phyloP scores from a whole-genome alignment of 306 rosid genomes.

The Betula pendula region DNA sequence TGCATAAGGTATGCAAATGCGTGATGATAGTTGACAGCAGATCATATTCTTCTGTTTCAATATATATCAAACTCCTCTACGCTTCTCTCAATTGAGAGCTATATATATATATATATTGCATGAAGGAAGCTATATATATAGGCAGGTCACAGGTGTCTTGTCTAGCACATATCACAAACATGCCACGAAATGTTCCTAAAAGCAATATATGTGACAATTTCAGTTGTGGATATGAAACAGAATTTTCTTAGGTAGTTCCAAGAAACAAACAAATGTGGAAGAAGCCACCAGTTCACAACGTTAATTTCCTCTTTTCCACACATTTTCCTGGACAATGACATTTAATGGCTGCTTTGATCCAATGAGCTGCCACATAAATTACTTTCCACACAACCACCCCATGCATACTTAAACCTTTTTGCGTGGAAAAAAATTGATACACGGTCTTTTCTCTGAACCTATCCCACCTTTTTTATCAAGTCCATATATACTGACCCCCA shows the following conservation, averaged over 20 bases:
- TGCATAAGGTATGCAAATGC: constrained; percentile 31
- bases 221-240: neutral
- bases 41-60: constrained; percentile 21
- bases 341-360: neutral
- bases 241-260: neutral
- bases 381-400: neutral
- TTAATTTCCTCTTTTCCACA: neutral
- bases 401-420: neutral
- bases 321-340: neutral
- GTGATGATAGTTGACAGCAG: constrained; percentile 26
- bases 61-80: constrained; percentile 7
- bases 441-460: neutral
- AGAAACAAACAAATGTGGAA: neutral
- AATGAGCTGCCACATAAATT: neutral
- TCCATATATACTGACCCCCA: neutral
- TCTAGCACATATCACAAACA: no score
- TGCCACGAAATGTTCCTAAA: no score
- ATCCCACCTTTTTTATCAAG: neutral
- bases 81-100: neutral
- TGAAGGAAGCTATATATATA: neutral
- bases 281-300: neutral
- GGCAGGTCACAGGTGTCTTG: neutral
- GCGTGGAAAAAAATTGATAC: neutral
- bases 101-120: neutral
- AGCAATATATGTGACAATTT: neutral